Evolutionary conservation across 2,329 filamentous ascomycete genomes (phyloP), one percentile per base, ranked within the genome.

Genomic region (Colletotrichum theobromicola): DNA sequence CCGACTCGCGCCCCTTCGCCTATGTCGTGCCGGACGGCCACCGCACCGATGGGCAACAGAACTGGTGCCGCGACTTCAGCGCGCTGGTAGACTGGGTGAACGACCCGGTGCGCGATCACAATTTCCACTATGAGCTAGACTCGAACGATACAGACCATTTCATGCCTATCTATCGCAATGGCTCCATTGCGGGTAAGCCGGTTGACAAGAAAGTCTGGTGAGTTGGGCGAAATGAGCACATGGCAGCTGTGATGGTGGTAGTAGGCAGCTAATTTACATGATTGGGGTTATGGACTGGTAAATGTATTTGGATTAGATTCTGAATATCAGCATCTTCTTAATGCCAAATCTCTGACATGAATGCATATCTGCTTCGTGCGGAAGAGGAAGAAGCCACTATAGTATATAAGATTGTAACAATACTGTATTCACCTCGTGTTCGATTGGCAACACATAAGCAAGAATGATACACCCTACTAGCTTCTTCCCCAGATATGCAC

Each of bases 41-140:
- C 60, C 32, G 60, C 34, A 63, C 32, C 34, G 60, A 63, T 26
- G 60, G 60, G 0, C 60, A 63, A 7, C 60, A 63, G 60, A 63
- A 37, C 32, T 63, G 60, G 60, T 63, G 60, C 34, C 30, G 60
- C 60, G 60, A 63, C 60, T 63, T 61, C 57, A 13, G 30, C 26
- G 57, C 57, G 0, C 28, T 61, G 57, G 57, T 61, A 0, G 57
- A 61, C n/a, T 61, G 57, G 57, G 57, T 61, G 8, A 61, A 57
- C 13, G 53, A 57, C 53, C 53, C 53, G 53, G 53, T 57, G 18
- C 32, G 53, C 0, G 53, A 57, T 2, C 53, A 57, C 53, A 57
- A 57, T 28, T 57, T 57, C 53, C 53, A 57, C 53, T 57, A 57
- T 0, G 53, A 57, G 7, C 24, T 57, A 0, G 53, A 57, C 9